Base-by-base conservation (phyloP, 768 basidiomycete species). In the Psilocybe cubensis region DNA sequence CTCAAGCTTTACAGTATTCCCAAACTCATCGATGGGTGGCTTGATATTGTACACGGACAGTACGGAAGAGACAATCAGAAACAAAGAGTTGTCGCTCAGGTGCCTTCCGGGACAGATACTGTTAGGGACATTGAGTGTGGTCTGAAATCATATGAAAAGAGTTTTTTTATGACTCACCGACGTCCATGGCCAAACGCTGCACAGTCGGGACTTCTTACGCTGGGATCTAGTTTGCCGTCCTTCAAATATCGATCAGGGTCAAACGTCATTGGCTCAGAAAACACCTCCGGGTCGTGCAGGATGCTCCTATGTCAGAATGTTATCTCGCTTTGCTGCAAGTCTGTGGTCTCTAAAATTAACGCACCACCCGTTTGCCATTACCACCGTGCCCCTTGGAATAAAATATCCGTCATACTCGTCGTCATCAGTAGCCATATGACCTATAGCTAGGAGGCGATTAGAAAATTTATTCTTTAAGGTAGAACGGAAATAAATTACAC, bases 221-320 rank as follows among this genome's bases (percentile, higher is more conserved):
- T 62, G 2, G 60, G 62, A 53, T 73, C 62, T 12, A 67, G 25
- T 25, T 68, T 67, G 0, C 70, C 59, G 53, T 74, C 60, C 33
- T 63, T 61, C 38, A 73, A 65, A 59, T 73, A 79, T 10, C 77
- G 71, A 14, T 78, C 76, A 7, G 78, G 78, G 27, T 71, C 74
- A 63, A 80, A 79, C 4, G 42, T 55, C 38, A 72, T 66, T 1
- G 79, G 76, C 40, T 79, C 74, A 0, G 74, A 73, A 58, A 74
- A 80, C 24, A 65, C 67, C 1, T 57, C 50, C 49, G 74, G 72
- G 38, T 81, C 68, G 54, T 73, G 76, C 10, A 74, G 65, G 51
- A 81, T 73, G 1, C 74, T 72, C 79, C 79, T 80, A 47, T 14
- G 11, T 6, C 23, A n/a, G 1, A 17, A 27, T 46, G n/a, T 11